Base-by-base conservation (phyloP, 2,329 filamentous ascomycete genomes). In the Parastagonospora avenae region DNA sequence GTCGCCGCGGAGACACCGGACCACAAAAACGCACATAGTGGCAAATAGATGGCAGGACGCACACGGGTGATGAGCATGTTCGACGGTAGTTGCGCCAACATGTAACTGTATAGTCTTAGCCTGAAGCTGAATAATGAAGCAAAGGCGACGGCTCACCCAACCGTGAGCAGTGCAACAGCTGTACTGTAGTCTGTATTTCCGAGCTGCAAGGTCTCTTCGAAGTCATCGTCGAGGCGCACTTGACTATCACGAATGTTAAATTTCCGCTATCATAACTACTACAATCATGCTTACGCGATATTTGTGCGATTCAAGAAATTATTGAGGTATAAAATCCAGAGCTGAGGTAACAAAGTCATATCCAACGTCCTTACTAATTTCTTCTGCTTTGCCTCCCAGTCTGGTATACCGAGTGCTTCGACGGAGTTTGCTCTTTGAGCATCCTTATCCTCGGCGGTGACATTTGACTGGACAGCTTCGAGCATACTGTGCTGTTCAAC, bases 1-100 rank as follows among this genome's bases (percentile, higher is more conserved):
- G 87, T 88, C 10, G 46, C 46, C 1, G 50, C 54, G 12, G 50
- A 54, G 11, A 57, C 44, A 27, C 43, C 50, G 2, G 54, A 50
- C 54, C 54, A 57, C 16, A 50, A 8, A 14, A 57, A 44, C 2
- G 44, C 47, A 29, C 46, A 50, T 16, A 42, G 36, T 8, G 54
- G 50, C 4, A 56, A 28, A 39, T 56, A 56, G 8, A 50, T 16
- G n/a, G 51, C 42, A n/a, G 50, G 54, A 12, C 49, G 54, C 8
- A 54, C 48, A 16, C 44, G 43, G 12, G 51, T 57, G 24, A 54
- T 54, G 9, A 57, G 11, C 44, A 55, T 48, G 27, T 55, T 52
- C 2, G 42, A 47, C 1, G 48, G 48, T 5, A 43, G 24, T 29
- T 42, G 45, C 8, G 38, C 42, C 10, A 45, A n/a, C 42, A 45